A percentile compares a stretch with the other conserved stretches of the same genome.
Evolutionary conservation across 208 protist species (phyloP).

Genomic region (Spongospora subterranea): DNA sequence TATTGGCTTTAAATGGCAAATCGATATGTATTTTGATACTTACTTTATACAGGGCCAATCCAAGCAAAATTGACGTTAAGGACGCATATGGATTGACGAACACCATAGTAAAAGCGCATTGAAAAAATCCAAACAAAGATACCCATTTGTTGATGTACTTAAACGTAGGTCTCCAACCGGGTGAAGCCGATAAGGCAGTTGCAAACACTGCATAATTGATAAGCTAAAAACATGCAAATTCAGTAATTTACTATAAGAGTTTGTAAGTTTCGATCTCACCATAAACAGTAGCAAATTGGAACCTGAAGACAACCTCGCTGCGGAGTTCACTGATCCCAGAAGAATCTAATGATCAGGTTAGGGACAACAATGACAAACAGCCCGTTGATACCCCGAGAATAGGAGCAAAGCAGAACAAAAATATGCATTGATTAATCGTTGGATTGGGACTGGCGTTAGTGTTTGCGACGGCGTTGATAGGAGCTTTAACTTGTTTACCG

Average conservation of each 20-base stretch:
- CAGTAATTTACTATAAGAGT: neutral
- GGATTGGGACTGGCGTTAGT: neutral
- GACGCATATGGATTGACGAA: slow-evolving; percentile 5
- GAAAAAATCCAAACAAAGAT: neutral
- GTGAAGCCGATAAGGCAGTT: neutral
- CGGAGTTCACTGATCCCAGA: neutral
- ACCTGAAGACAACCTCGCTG: neutral
- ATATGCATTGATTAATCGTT: neutral
- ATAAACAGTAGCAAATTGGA: slow-evolving; percentile 28
- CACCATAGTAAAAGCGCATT: neutral
- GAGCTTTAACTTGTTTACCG: neutral
- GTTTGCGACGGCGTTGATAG: neutral
- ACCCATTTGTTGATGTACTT: slow-evolving; percentile 10
- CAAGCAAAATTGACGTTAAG: neutral
- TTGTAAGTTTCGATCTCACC: neutral
- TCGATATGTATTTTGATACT: no score
- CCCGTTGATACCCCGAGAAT: neutral
- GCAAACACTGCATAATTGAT: slow-evolving; percentile 48
- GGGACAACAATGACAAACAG: neutral
- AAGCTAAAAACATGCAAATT: neutral
- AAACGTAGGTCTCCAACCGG: slow-evolving; percentile 13
- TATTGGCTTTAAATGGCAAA: neutral
- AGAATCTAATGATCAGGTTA: neutral
- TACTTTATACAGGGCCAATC: neutral
- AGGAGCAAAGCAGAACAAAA: neutral